A percentile compares a stretch with the other conserved stretches of the same genome.
phyloP scores from a whole-genome alignment of 2,329 filamentous ascomycete species.

The Chaetomiaceae sp. region DNA sequence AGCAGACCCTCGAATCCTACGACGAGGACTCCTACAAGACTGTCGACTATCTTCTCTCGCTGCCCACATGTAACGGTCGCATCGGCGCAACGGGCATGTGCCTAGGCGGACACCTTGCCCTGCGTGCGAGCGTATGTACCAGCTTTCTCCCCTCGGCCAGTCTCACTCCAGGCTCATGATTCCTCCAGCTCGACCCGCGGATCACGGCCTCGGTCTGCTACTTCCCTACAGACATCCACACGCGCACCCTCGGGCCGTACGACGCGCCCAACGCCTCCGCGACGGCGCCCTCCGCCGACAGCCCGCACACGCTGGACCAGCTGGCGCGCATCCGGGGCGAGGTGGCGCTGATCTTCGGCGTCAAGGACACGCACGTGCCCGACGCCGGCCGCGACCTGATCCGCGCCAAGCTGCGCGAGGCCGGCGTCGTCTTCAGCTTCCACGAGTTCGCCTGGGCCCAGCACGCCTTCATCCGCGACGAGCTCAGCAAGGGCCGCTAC shows the following conservation, averaged over 20 bases:
- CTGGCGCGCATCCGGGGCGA: conserved; percentile 68
- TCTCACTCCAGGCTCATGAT: too few relatives aligned
- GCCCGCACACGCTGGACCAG: conserved; percentile 47
- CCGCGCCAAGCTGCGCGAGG: conserved; percentile 71
- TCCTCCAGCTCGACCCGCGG: conserved; percentile 69
- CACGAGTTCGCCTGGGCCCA: conserved; percentile 92
- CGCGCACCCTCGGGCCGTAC: conserved; percentile 62
- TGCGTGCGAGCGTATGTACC: conserved; percentile 47
- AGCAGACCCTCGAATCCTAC: conserved; percentile 78
- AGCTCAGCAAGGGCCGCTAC: conserved; percentile 88
- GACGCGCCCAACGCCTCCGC: conserved; percentile 41
- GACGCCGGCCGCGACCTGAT: conserved; percentile 77
- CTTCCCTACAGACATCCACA: conserved; percentile 90
- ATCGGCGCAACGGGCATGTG: conserved; percentile 86
- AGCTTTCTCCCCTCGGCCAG: too few relatives aligned
- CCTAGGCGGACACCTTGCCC: conserved; percentile 78
- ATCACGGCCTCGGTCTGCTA: conserved; percentile 76
- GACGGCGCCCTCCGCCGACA: conserved; percentile 32
- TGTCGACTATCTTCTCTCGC: conserved; percentile 62
- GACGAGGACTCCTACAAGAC: conserved; percentile 68
- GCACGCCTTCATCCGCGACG: conserved; percentile 90
- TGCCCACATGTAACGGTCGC: conserved; percentile 73
- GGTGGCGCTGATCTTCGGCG: conserved; percentile 83
- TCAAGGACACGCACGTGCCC: conserved; percentile 85
- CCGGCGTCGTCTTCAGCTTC: conserved; percentile 68